A percentile compares a stretch with the other conserved stretches of the same genome.
These are phyloP conservation scores for Neurospora tetrasperma DNA, from an alignment of 495 filamentous ascomycete species.

Conservation along the genomic window DNA sequence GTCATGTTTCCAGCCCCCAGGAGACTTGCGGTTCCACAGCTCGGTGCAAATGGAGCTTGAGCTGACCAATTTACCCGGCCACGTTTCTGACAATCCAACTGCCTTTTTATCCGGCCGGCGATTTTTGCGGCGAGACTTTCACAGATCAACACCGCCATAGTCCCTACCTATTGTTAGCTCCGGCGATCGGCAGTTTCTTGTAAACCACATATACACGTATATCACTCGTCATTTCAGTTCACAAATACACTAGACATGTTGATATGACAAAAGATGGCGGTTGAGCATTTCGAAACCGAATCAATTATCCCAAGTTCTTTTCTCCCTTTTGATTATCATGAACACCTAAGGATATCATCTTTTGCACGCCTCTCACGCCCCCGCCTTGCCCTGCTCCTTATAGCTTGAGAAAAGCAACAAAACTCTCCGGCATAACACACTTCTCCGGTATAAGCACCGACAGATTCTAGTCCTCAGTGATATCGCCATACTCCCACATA, in stretches of 20 bases:
- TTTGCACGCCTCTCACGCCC: background rate
- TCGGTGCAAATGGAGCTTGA: background rate
- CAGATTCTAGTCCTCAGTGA: slow-evolving; percentile 64
- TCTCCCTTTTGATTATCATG: background rate
- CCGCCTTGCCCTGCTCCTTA: background rate
- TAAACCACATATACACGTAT: background rate
- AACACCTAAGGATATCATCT: background rate
- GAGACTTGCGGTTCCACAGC: background rate
- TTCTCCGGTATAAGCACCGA: background rate
- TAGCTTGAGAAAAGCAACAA: background rate
- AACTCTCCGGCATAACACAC: background rate
- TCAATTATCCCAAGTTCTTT: background rate
- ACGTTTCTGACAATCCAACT: background rate
- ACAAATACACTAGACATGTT: background rate
- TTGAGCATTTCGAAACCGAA: background rate
- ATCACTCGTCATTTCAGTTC: background rate
- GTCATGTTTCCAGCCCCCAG: background rate
- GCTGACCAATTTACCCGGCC: background rate
- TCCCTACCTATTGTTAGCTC: background rate
- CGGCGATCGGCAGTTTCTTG: background rate
- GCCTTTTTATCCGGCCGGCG: background rate
- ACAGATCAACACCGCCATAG: background rate
- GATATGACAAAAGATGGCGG: background rate
- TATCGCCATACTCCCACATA: slow-evolving; percentile 97
- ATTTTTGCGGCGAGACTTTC: background rate